Percentiles rank a stretch among this genome's conserved stretches.
Conservation (phyloP, 2,329 filamentous ascomycete genomes). For the Trichoderma koningii region DNA sequence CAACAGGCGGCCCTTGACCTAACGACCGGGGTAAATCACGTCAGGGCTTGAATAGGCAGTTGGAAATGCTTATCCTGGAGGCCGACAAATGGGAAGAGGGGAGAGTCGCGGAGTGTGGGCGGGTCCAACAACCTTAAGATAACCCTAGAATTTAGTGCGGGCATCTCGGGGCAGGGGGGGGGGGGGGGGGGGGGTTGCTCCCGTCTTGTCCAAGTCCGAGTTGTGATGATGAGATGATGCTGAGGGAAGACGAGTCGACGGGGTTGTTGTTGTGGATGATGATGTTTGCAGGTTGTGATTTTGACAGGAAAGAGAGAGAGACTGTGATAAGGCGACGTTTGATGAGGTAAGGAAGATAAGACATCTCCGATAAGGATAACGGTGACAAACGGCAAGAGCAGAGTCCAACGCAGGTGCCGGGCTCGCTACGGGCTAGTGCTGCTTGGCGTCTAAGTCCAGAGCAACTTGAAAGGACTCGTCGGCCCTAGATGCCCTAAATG, state of each 20-base stretch:
- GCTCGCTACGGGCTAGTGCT: background rate
- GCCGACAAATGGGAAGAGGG: slow-evolving; percentile 15
- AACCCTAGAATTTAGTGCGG: slow-evolving; percentile 22
- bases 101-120: slow-evolving; percentile 9
- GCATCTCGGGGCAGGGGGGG: background rate
- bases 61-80: slow-evolving; percentile 15
- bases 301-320: too few relatives aligned
- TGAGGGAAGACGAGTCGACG: too few relatives aligned
- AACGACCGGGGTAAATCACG: slow-evolving; percentile 22
- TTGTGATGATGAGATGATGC: too few relatives aligned
- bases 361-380: background rate
- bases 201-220: too few relatives aligned
- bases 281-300: too few relatives aligned
- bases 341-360: background rate
- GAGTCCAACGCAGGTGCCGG: background rate
- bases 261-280: too few relatives aligned
- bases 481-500: background rate
- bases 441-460: background rate
- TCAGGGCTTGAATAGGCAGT: slow-evolving; percentile 18
- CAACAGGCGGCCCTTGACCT: slow-evolving; percentile 16
- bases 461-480: too few relatives aligned
- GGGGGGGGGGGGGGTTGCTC: too few relatives aligned
- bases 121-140: slow-evolving; percentile 26
- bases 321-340: too few relatives aligned
- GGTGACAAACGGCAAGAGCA: background rate